Base-by-base conservation (phyloP, 371 early-diverging fungal species). In the Polyrhizophydium stewartii region DNA sequence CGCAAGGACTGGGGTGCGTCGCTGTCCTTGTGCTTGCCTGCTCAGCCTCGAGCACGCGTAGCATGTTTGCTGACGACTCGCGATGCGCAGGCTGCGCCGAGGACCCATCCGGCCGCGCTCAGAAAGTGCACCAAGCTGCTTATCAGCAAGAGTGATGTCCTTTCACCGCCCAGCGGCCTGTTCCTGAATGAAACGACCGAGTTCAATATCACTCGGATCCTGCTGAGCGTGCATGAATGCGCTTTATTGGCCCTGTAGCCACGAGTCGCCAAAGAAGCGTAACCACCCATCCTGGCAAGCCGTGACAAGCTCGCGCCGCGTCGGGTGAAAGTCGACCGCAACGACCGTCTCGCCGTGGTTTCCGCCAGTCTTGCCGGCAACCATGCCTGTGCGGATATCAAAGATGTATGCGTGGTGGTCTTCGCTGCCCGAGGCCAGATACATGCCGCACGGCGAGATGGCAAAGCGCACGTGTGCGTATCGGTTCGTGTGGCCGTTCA, bases 101-200 rank as follows among this genome's bases (percentile, higher is more conserved):
- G 65, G 97, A 97, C 75, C 97, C 97, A 52, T 92, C 93, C 37
- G 97, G 97, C 66, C 89, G 97, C 74, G 97, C 97, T 7, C 97
- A 97, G 77, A 87, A 87, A 74, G 88, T 31, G 28, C 64, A 64
- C 35, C 35, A 35, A 13, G 35, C 35, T 35, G 35, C 35, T 13
- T 35, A 35, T 13, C 7, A 35, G 35, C 13, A 13, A 35, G 3
- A 13, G 3, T 3, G 7, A 35, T 35, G 7, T 35, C 3, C 13
- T 35, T 7, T 35, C 35, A 35, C 3, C 35, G 35, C 35, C 7
- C 13, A 35, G 7, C 13, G 7, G 35, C 3, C 13, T 13, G 35
- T 13, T n/a, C n/a, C n/a, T n/a, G n/a, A n/a, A n/a, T n/a, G n/a
- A n/a, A n/a, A n/a, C n/a, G n/a, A n/a, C n/a, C n/a, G n/a, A n/a